Conservation (phyloP, 768 basidiomycete species). For the Phaeolepiota aurea region DNA sequence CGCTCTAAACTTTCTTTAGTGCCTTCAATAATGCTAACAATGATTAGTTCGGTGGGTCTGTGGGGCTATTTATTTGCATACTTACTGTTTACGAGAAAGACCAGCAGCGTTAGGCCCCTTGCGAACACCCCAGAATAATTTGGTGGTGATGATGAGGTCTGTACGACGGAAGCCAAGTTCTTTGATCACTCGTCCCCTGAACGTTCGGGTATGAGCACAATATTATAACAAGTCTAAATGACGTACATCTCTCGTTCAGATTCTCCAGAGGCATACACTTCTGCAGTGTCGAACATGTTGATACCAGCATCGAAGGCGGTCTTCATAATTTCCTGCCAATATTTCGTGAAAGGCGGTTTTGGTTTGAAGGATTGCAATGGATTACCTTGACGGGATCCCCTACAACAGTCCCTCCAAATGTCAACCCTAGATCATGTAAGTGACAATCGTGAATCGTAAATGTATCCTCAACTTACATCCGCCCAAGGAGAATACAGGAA, state of each 20-base stretch:
- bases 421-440: conserved; percentile 30
- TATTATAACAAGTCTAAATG: too few species aligned
- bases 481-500: conserved; percentile 22
- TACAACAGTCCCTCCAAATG: conserved; percentile 51
- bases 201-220: too few species aligned
- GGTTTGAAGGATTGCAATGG: neutral
- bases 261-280: conserved; percentile 54
- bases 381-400: conserved; percentile 68
- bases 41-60: neutral
- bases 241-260: conserved; percentile 68
- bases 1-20: conserved; percentile 57
- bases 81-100: conserved; percentile 53
- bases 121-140: conserved; percentile 68
- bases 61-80: neutral
- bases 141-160: conserved; percentile 74
- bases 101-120: conserved; percentile 50
- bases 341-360: neutral
- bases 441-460: neutral
- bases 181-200: conserved; percentile 63
- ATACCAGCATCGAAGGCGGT: conserved; percentile 69
- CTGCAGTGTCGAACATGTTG: conserved; percentile 71
- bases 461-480: conserved; percentile 28
- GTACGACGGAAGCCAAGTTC: conserved; percentile 59
- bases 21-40: conserved; percentile 63
- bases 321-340: conserved; percentile 64